phyloP scores from a whole-genome alignment of 2,329 filamentous ascomycete species.

The Fusarium brachygibbosum region DNA sequence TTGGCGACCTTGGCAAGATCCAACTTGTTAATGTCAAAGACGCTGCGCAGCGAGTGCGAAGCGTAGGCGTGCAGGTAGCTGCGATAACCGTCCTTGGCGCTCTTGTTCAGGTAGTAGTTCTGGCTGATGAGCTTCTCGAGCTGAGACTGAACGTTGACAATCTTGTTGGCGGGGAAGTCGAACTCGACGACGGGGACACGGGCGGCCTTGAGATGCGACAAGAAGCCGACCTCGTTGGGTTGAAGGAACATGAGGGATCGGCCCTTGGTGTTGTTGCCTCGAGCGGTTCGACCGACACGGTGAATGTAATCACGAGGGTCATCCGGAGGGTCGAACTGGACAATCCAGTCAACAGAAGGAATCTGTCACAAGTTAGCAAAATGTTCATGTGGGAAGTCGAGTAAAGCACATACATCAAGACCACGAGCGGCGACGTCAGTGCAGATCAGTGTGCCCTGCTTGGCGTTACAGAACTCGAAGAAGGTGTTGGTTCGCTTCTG shows the following conservation, averaged over 20 bases:
- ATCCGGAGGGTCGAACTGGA: conserved; percentile 95
- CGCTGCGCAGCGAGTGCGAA: conserved; percentile 70
- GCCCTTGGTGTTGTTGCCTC: conserved; percentile 86
- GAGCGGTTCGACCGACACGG: conserved; percentile 92
- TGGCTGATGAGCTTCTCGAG: conserved; percentile 93
- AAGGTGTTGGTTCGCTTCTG: conserved; percentile 99
- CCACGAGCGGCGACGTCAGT: conserved; percentile 97
- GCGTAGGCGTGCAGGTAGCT: conserved; percentile 97
- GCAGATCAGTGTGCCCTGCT: conserved; percentile 89
- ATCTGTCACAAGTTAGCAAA: conserved; percentile 66
- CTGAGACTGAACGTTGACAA: conserved; percentile 90
- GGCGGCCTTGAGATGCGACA: conserved; percentile 90
- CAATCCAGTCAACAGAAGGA: conserved; percentile 94
- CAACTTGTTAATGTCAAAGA: conserved; percentile 85
- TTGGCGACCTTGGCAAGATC: conserved; percentile 87
- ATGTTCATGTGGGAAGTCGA: background rate
- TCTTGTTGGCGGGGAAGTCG: conserved; percentile 92
- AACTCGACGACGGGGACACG: conserved; percentile 96
- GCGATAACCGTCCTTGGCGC: conserved; percentile 81
- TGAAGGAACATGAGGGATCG: conserved; percentile 93
- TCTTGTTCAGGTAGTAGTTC: conserved; percentile 98
- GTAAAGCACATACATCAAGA: conserved; percentile 74
- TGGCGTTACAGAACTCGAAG: conserved; percentile 88
- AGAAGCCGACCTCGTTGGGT: conserved; percentile 91
- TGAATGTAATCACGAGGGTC: conserved; percentile 94